Evolutionary conservation across 306 rosid genomes (phyloP), one percentile per base, ranked within the genome.

Genomic region (Arachis stenosperma): DNA sequence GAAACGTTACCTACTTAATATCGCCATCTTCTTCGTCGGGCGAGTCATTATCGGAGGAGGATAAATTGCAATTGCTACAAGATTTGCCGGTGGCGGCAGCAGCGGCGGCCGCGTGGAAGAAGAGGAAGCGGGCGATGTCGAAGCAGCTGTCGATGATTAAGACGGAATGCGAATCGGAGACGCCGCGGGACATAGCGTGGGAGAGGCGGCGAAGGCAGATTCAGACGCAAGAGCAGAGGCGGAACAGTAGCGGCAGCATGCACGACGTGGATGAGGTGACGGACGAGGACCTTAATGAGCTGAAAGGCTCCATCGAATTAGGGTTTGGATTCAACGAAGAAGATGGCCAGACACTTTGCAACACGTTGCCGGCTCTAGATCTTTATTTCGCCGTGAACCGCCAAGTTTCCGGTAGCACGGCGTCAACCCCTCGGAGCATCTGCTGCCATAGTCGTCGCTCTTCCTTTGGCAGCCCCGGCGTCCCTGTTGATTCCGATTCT

Each of bases 261-360:
- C 70, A 77, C 0, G 81, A 78, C 5, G 59, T 54, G 2, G 84
- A 73, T 0, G 72, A 84, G 12, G n/a, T 89, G 6, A 84, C 89
- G 0, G 96, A 91, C 30, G 99, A 89, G 44, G 99, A 94, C 30
- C 69, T 90, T 5, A 40, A 78, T 4, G 99, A 94, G 82, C 96
- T 94, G 0, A 94, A 86, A 74, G 99, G 97, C 0, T 86, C 86
- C 13, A 94, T 94, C 22, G 97, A 94, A 67, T 83, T 94, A 5
- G 99, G 99, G 22, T 94, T 94, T 43, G 97, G 97, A 17, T 94
- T 94, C 81, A 91, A 88, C 4, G 99, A 94, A 48, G 99, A 91
- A 71, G 89, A 89, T 8, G 96, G 95, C 2, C 98, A 91, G 27
- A 79, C 48, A 15, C 62, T 94, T 2, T 86, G 96, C 55, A 78